These are phyloP conservation scores for Boletus vinaceobasis DNA, from an alignment of 768 basidiomycete species.

Conservation along the genomic window DNA sequence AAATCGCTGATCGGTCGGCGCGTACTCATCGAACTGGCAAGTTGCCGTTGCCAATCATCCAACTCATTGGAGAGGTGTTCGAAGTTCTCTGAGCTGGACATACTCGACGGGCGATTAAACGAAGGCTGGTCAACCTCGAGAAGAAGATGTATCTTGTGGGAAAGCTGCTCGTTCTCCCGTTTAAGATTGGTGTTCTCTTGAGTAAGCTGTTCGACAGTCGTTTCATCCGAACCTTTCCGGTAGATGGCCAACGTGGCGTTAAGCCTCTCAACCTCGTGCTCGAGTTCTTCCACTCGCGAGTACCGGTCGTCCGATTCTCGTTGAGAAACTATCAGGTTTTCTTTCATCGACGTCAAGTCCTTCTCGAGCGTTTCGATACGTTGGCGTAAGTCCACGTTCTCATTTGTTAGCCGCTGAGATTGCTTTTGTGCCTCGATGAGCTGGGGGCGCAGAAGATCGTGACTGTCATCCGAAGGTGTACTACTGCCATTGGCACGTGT, in stretches of 20 bases:
- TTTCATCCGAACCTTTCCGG: constrained; percentile 74
- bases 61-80: constrained; percentile 77
- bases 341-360: constrained; percentile 68
- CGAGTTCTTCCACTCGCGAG: constrained; percentile 72
- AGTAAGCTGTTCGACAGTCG: constrained; percentile 75
- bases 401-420: constrained; percentile 61
- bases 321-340: constrained; percentile 66
- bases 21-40: constrained; percentile 74
- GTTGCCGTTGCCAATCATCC: constrained; percentile 83
- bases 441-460: constrained; percentile 64
- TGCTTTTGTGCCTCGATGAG: constrained; percentile 78
- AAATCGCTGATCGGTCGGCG: constrained; percentile 71
- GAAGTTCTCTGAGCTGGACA: constrained; percentile 82
- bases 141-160: constrained; percentile 87
- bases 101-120: constrained; percentile 67
- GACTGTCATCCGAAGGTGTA: constrained; percentile 74
- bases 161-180: constrained; percentile 83
- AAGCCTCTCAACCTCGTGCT: constrained; percentile 75
- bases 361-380: constrained; percentile 73
- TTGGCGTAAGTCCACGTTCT: constrained; percentile 72
- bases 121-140: constrained; percentile 81
- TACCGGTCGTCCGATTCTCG: constrained; percentile 78
- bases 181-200: constrained; percentile 76
- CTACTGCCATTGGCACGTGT: constrained; percentile 67
- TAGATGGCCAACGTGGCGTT: constrained; percentile 70